Base-by-base conservation (phyloP, 257 asterid genomes). In the Solanum etuberosum region DNA sequence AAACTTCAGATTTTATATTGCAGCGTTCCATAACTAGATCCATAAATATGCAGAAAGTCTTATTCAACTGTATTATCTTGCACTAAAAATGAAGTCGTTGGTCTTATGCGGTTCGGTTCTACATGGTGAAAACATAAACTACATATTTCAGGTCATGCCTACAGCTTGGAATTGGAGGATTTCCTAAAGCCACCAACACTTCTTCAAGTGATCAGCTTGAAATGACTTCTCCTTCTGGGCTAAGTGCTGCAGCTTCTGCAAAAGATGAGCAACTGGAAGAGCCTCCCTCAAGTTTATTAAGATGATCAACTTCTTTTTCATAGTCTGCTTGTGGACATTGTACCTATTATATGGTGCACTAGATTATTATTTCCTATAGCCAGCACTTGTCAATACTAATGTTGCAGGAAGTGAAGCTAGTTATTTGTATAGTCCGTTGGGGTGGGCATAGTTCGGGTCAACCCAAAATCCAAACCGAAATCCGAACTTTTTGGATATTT, bases 71-170 rank as follows among this genome's bases (percentile, higher is more conserved):
- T 8, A 25, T 77, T 12, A 15, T 14, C 37, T 42, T 18, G 46
- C 37, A 10, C 27, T 21, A 9, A 7, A 73, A 86, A 76, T 13
- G 6, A 14, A 23, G 3, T 78, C 20, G 2, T 57, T 46, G n/a
- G 23, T 72, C 35, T 27, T 86, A 84, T 5, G 18, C 57, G 2
- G 23, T 48, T 61, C 72, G 21, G 25, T 77, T 42, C 63, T 27
- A 54, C 68, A 25, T 32, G 20, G 23, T 37, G 27, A 46, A 35
- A 25, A 77, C 32, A 27, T 25, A 61, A 71, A 23, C 59, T 83
- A 83, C 63, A 23, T 61, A 61, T 89, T 90, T 73, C 90, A 91
- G 92, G 84, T 87, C 93, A 78, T 38, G 67, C 70, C 87, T 83
- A 73, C 42, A 80, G 12, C 59, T 85, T 67, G 85, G 86, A 85